phyloP scores from a whole-genome alignment of 148 eudicot species.

The Euryodendron excelsum region DNA sequence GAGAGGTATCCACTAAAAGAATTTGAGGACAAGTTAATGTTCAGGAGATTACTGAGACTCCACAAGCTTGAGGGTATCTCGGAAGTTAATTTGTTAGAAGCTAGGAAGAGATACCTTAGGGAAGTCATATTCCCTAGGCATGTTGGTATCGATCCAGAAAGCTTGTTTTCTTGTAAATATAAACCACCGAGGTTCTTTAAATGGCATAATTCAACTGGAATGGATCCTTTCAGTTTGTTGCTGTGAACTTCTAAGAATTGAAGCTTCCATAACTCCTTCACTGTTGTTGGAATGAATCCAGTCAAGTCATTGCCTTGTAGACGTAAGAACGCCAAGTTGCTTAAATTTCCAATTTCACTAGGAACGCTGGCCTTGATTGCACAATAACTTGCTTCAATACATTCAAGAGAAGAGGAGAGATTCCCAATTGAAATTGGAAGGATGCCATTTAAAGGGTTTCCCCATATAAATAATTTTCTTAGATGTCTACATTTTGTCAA shows the following conservation, averaged over 20 bases:
- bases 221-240: not conserved
- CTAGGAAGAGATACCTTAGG: not conserved
- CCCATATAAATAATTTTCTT: not conserved
- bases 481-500: slow-evolving; percentile 10
- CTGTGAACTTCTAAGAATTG: rapidly evolving
- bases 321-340: not conserved
- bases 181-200: not conserved
- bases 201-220: not conserved
- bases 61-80: not conserved
- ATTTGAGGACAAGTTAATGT: too few relatives aligned
- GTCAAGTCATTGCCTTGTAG: not conserved
- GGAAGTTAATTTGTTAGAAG: not conserved
- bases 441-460: not conserved
- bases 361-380: not conserved
- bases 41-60: too few relatives aligned
- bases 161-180: not conserved
- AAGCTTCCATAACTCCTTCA: not conserved
- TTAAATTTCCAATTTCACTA: not conserved
- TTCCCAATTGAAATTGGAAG: not conserved
- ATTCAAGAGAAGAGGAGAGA: not conserved
- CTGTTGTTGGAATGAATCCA: not conserved
- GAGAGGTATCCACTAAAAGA: too few relatives aligned
- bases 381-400: not conserved
- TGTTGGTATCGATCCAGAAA: not conserved
- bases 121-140: not conserved